Percentiles rank a stretch among this genome's conserved stretches.
Evolutionary conservation across 345 rosid species (phyloP).

Genomic region (Excoecaria cochinchinensis): DNA sequence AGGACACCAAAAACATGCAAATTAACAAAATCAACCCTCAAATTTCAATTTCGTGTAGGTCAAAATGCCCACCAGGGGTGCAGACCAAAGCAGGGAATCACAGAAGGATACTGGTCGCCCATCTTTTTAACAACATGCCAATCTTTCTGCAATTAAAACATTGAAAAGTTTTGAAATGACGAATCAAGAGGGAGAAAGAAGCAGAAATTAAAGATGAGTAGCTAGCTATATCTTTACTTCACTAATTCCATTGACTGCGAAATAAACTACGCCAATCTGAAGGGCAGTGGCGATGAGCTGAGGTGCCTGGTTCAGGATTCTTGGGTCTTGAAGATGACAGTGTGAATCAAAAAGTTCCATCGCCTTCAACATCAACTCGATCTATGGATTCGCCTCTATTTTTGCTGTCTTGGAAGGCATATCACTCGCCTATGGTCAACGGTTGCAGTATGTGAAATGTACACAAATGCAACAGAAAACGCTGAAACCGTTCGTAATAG

Average conservation of each 20-base stretch:
- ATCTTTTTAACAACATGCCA: conserved; percentile 80
- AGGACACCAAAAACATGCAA: neutral
- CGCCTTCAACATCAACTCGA: neutral
- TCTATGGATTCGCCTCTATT: too few relatives aligned
- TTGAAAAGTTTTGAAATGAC: neutral
- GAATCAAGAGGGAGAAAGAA: neutral
- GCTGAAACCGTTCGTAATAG: too few relatives aligned
- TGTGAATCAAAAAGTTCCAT: conserved; percentile 87
- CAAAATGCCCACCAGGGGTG: conserved; percentile 69
- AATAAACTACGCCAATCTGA: conserved; percentile 53
- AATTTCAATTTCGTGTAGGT: neutral
- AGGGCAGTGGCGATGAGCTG: conserved; percentile 59
- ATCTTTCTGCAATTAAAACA: conserved; percentile 48
- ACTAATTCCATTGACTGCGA: conserved; percentile 80
- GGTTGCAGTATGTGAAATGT: too few relatives aligned
- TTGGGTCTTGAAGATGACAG: conserved; percentile 98
- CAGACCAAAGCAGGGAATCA: conserved; percentile 84
- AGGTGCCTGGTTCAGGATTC: conserved; percentile 56
- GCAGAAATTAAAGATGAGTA: neutral
- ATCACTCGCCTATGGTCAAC: too few relatives aligned
- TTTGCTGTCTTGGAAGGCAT: too few relatives aligned
- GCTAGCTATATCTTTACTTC: conserved; percentile 34
- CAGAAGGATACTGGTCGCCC: conserved; percentile 59
- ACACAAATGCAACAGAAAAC: too few relatives aligned
- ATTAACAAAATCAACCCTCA: neutral